Conservation (phyloP, 331 rosid genomes). For the Prunus yedoensis region DNA sequence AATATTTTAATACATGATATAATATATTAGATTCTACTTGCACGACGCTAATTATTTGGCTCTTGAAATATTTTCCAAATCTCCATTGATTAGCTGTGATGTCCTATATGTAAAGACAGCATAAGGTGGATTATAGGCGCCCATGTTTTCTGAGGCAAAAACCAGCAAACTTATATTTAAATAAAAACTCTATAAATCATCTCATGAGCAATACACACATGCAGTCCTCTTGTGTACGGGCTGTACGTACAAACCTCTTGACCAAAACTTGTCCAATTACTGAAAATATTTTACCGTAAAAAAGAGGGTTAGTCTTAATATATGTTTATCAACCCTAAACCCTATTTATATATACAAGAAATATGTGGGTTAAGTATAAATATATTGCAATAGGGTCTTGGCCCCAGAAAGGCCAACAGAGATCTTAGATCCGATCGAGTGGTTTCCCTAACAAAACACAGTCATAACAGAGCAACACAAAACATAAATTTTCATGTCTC, state of each 20-base stretch:
- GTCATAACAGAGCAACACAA: constrained; percentile 21
- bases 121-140: background rate
- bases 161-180: constrained; percentile 15
- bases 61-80: background rate
- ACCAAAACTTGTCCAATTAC: background rate
- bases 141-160: constrained; percentile 32
- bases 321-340: no score
- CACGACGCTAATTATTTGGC: background rate
- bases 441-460: constrained; percentile 44
- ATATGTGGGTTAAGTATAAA: background rate
- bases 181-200: no score
- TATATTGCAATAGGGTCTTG: constrained; percentile 10
- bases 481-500: constrained; percentile 37
- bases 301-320: no score
- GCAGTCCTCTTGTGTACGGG: constrained; percentile 16
- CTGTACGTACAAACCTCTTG: background rate
- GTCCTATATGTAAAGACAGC: constrained; percentile 24
- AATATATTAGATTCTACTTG: background rate
- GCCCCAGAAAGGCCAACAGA: constrained; percentile 33
- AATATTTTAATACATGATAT: background rate
- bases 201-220: background rate
- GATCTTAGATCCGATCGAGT: constrained; percentile 50
- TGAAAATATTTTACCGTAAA: no score
- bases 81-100: constrained; percentile 21
- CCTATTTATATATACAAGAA: background rate